Evolutionary conservation across 176 grass and related monocot species (phyloP), one percentile per base, ranked within the genome.

Genomic region (Oryza officinalis): DNA sequence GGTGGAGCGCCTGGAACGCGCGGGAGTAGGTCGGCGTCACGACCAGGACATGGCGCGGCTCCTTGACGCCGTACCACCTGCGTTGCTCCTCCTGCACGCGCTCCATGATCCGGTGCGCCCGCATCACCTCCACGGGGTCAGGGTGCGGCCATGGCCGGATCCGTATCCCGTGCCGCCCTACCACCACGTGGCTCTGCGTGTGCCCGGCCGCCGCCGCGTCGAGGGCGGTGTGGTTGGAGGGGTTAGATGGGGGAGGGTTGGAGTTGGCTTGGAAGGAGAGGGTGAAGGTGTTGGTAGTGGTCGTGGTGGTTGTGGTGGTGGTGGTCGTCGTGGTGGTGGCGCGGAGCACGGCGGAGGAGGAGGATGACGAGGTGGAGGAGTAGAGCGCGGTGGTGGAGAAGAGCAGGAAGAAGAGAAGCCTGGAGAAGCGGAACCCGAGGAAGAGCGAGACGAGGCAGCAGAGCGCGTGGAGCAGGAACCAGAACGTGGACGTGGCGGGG

Each of bases 141-240:
- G 94, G 94, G 79, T 97, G 94, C n/a, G 94, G 94, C 94, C 94
- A 97, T 0, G 94, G 94, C 17, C 94, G 89, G 85, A 97, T 97
- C 81, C 91, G 89, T 45, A 97, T 97, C 84, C 94, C 94, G 82
- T 97, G 94, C 63, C 94, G 75, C 10, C 94, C 94, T 31, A 97
- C 94, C 23, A 94, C 91, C 3, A 97, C 91, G 71, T 94, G 91
- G 87, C 94, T 94, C 83, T 89, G 94, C 52, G 79, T 61, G 69
- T 74, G 44, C 72, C 33, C 84, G 4, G 84, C 37, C 23, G 26
- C 18, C 7, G 50, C 77, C 10, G 73, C 60, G 67, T 84, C 80
- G 46, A 87, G 31, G 13, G 81, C 28, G 25, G 77, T 81, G 17
- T 76, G 32, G 83, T 87, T 92, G 4, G 50, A 26, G 2, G 46